These are phyloP conservation scores for Schrenkiella parvula DNA, from an alignment of 345 rosid species.

Conservation along the genomic window DNA sequence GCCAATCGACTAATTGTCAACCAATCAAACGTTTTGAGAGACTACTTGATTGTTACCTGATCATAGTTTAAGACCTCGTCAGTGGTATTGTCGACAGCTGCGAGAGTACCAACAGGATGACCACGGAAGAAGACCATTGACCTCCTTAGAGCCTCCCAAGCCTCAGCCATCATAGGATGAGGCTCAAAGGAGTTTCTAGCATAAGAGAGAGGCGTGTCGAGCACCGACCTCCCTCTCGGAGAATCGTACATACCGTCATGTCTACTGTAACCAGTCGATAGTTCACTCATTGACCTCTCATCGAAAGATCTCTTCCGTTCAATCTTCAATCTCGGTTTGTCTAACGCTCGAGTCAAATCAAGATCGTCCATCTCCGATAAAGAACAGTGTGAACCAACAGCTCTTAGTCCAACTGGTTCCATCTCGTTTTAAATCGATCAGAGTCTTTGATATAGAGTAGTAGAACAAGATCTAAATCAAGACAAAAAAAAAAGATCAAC, in stretches of 20 bases:
- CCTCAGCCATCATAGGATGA: constrained; percentile 94
- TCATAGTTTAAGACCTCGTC: constrained; percentile 95
- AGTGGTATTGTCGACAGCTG: constrained; percentile 84
- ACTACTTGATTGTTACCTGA: constrained; percentile 47
- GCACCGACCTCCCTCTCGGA: constrained; percentile 65
- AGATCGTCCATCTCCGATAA: constrained; percentile 68
- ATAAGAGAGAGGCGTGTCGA: constrained; percentile 75
- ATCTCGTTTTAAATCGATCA: constrained; percentile 32
- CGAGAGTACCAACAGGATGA: constrained; percentile 87
- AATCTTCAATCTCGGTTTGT: constrained; percentile 80
- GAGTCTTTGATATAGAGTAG: background rate
- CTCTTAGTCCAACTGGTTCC: constrained; percentile 58
- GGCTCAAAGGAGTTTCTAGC: constrained; percentile 91
- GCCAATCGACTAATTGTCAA: background rate
- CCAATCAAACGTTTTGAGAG: background rate
- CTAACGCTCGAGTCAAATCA: constrained; percentile 75
- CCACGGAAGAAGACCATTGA: constrained; percentile 69
- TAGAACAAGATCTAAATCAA: background rate
- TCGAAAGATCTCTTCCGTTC: constrained; percentile 91
- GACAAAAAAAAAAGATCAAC: background rate
- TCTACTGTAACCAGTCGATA: constrained; percentile 55
- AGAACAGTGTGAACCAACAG: constrained; percentile 77
- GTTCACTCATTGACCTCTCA: constrained; percentile 90
- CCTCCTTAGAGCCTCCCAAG: constrained; percentile 81
- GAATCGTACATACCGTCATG: constrained; percentile 44